phyloP scores from a whole-genome alignment of 108 stramenopile species.

The Conticribra guillardii region DNA sequence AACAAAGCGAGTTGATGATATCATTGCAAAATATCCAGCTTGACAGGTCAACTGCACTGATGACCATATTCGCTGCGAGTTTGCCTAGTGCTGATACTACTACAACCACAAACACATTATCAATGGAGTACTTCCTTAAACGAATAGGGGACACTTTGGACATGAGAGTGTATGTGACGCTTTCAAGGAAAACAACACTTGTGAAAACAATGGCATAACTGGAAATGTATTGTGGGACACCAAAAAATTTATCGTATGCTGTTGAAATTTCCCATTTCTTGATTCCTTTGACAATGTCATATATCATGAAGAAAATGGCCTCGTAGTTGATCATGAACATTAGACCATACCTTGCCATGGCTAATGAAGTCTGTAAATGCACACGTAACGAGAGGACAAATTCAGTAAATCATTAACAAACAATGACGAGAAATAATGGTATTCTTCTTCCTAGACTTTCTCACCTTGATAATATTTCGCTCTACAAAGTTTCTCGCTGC shows the following conservation, averaged over 20 bases:
- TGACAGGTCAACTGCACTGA: conserved; percentile 27
- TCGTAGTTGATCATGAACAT: conserved; percentile 48
- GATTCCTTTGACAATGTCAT: conserved; percentile 10
- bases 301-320: conserved; percentile 30
- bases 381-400: background rate
- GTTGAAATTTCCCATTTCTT: conserved; percentile 11
- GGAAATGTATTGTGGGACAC: conserved; percentile 27
- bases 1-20: conserved; percentile 38
- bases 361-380: conserved; percentile 20
- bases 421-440: background rate
- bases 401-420: background rate
- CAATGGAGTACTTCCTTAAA: conserved; percentile 39
- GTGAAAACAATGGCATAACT: conserved; percentile 33
- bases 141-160: conserved; percentile 39
- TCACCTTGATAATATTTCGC: conserved; percentile 22
- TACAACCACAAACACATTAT: conserved; percentile 40
- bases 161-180: conserved; percentile 36
- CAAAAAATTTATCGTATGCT: conserved; percentile 35
- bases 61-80: conserved; percentile 28
- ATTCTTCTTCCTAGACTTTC: too few relatives aligned
- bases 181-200: conserved; percentile 25
- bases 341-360: conserved; percentile 30
- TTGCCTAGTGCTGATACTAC: conserved; percentile 26
- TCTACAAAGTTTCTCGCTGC: conserved; percentile 17
- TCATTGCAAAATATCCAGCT: conserved; percentile 31